Conservation (phyloP, 305 asterid species). For the Nicotiana rustica region DNA sequence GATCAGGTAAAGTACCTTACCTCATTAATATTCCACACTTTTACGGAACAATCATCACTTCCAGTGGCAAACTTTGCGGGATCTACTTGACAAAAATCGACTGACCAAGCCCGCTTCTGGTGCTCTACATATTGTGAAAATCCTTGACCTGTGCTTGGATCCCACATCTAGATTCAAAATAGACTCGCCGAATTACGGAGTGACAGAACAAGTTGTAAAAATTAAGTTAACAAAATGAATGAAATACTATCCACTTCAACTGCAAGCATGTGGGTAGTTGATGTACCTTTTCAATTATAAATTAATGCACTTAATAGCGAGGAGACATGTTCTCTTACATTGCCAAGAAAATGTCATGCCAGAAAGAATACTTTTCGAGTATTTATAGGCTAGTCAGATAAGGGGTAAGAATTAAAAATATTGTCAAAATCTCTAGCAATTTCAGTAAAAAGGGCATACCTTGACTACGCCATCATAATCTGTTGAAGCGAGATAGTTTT, state of each 20-base stretch:
- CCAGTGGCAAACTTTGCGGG: slow-evolving; percentile 72
- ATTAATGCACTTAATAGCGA: not conserved
- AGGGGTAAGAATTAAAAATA: not conserved
- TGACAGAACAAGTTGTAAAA: not conserved
- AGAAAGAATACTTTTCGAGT: slow-evolving; percentile 3
- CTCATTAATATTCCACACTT: slow-evolving; percentile 70
- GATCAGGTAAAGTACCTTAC: slow-evolving; percentile 56
- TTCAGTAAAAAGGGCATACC: slow-evolving; percentile 40
- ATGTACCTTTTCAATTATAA: not conserved
- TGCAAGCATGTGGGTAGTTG: slow-evolving; percentile 1
- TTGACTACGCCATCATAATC: slow-evolving; percentile 64
- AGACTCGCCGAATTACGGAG: not conserved
- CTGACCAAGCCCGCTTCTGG: slow-evolving; percentile 70
- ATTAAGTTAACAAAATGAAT: slow-evolving; percentile 25
- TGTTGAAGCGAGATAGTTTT: slow-evolving; percentile 55
- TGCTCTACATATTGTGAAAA: slow-evolving; percentile 55
- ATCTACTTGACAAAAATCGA: slow-evolving; percentile 65
- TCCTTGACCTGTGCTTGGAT: slow-evolving; percentile 58
- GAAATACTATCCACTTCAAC: not conserved
- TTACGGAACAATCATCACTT: slow-evolving; percentile 71
- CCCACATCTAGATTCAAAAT: slow-evolving; percentile 54
- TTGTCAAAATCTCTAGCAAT: slow-evolving; percentile 12
- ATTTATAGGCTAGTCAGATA: not conserved
- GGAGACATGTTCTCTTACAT: slow-evolving; percentile 2
- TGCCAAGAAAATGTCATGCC: not conserved